These are phyloP conservation scores for Ganoderma lucidum DNA, from an alignment of 1,284 basidiomycete species.

Conservation along the genomic window DNA sequence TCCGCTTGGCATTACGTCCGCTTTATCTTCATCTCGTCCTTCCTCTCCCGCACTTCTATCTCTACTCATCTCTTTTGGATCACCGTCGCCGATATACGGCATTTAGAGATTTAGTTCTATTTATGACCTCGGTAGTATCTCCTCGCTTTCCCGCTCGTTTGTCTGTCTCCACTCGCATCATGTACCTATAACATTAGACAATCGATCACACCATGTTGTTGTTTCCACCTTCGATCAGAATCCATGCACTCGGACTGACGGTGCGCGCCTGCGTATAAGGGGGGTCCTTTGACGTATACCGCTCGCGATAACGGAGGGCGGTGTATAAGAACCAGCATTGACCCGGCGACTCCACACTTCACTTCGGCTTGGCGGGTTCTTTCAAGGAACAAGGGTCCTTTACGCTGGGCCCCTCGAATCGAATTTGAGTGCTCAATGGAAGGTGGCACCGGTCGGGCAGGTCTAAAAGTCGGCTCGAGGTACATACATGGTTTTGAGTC, in stretches of 20 bases:
- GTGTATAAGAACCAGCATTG: neutral
- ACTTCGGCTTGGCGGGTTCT: neutral
- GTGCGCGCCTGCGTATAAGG: too few relatives aligned
- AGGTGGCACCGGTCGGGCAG: too few relatives aligned
- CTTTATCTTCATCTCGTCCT: neutral
- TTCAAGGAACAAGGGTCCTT: neutral
- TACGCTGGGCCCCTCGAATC: neutral
- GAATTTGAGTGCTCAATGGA: too few relatives aligned
- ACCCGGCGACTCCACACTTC: neutral
- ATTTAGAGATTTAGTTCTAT: neutral
- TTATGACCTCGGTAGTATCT: neutral
- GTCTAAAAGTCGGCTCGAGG: too few relatives aligned
- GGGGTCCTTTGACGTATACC: too few relatives aligned
- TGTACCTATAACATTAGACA: conserved; percentile 2
- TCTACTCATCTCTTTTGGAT: neutral
- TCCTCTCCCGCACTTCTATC: neutral
- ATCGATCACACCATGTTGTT: neutral
- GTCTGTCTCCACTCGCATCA: neutral
- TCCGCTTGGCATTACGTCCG: neutral
- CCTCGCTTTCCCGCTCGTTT: neutral
- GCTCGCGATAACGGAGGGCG: neutral
- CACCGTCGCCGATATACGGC: neutral
- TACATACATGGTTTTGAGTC: too few relatives aligned
- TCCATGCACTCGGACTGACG: too few relatives aligned
- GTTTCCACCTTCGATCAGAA: neutral